These are phyloP conservation scores for Botryotinia convoluta DNA, from an alignment of 2,329 filamentous ascomycete genomes.

Conservation along the genomic window DNA sequence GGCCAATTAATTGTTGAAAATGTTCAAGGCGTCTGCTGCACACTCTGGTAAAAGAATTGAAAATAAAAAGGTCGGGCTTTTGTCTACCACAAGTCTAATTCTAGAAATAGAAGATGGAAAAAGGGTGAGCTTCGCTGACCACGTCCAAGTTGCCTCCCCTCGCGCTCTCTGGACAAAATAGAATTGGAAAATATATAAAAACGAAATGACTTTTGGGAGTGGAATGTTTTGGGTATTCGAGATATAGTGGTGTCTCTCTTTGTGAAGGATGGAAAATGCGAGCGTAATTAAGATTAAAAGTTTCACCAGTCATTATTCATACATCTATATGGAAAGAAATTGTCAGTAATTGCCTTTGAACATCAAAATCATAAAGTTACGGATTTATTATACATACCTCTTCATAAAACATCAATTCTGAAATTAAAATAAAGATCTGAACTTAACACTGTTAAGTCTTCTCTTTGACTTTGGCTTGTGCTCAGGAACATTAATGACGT, in stretches of 20 bases:
- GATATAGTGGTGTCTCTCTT: background rate
- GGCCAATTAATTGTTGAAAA: background rate
- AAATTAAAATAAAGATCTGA: background rate
- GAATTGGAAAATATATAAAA: background rate
- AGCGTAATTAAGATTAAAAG: background rate
- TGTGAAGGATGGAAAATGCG: background rate
- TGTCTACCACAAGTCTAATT: background rate
- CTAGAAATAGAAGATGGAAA: background rate
- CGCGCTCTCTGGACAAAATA: background rate
- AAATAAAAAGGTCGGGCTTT: background rate
- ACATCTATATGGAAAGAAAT: background rate
- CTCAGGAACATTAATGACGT: background rate
- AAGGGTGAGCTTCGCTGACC: background rate
- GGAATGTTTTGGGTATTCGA: background rate
- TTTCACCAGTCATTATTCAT: background rate
- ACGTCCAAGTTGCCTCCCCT: background rate
- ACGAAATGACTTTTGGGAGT: too few species aligned
- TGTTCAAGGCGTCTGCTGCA: background rate
- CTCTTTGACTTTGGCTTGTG: background rate
- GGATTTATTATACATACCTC: background rate
- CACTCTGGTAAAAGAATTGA: background rate
- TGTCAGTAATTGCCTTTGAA: background rate
- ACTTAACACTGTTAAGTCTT: background rate
- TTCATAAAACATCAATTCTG: background rate
- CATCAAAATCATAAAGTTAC: rapidly evolving